Base-by-base conservation (phyloP, 1,284 basidiomycete species). In the Sporisorium scitamineum region DNA sequence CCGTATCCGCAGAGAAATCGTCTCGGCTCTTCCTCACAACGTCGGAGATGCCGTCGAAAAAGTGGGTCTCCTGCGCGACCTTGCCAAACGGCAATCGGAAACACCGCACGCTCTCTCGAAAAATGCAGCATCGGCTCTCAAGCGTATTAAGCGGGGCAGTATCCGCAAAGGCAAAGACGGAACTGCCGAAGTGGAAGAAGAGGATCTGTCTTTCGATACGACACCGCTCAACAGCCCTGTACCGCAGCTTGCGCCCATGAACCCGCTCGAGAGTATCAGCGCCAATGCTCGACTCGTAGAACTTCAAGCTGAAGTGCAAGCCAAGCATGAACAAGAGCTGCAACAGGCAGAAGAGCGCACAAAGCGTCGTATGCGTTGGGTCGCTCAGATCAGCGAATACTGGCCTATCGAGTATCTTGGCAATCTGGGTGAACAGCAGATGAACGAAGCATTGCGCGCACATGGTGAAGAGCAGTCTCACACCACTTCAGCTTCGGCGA, bases 321-420 rank as follows among this genome's bases (percentile, higher is more conserved):
- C 39, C 14, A 58, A 54, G 44, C 55, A 59, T 14, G 72, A 78
- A 11, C 53, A 58, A 18, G 51, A 70, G 50, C 14, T 27, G 34
- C 68, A 68, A 18, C 61, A 74, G n/a, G 67, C 67, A 8, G 71
- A 60, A 41, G 79, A 82, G 53, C 53, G 66, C 32, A 77, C 74
- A 5, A 79, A 76, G 61, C 53, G 81, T 11, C 56, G 84, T 10
- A 87, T 87, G 86, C 77, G 85, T 7, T 87, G 86, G 81, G 84
- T 87, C 16, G 85, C 86, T 7, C 86, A 87, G 65, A 84, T 85
- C 60, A 81, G 79, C 70, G 84, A 97, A 85, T 97, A 97, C 84
- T 97, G 94, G 92, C 91, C 93, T 0, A 89, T 95, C 54, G 89
- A 92, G 22, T 90, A 90, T 57, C 89, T 97, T 1, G 92, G 93